Base-by-base conservation (phyloP, 306 rosid species). In the Potentilla sterilis region DNA sequence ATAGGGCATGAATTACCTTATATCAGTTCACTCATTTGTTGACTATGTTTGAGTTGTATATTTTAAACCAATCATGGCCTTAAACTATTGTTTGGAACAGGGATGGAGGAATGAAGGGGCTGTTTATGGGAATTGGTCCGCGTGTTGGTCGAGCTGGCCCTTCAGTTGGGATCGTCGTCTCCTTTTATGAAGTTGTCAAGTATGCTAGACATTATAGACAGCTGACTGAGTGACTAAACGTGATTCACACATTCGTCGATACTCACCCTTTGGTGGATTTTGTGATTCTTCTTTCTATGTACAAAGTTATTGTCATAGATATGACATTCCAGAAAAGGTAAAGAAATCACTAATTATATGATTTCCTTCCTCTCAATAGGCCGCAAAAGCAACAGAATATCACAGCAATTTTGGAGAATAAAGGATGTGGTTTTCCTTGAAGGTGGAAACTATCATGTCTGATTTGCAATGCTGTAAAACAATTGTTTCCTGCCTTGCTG, bases 101-200 rank as follows among this genome's bases (percentile, higher is more conserved):
- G 90, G 97, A 90, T 82, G 97, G 99, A 75, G 87, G 96, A 75
- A 64, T 87, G 43, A 89, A 83, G 82, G 99, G 99, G 15, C 68
- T 95, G 69, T 95, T 87, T 80, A 81, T 97, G 55, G 99, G 99
- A 49, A 67, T 95, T 28, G 89, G 88, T 48, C 97, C 98, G 1
- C 93, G 97, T 15, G 87, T 92, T 41, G 90, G 88, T 24, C 96
- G 97, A 12, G 87, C 97, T 0, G 99, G 97, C 61, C 99, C 99
- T 59, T 92, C 99, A 0, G 97, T 92, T 24, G 97, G 97, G 55
- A 92, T 95, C 73, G 99, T 95, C 41, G 89, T 95, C 79, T 95
- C 99, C 22, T 89, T 86, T 75, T 95, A 95, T 8, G 97, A 95
- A 79, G 93, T 90, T 64, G 96, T 92, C 71, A 95, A 95, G 82